Evolutionary conservation across 768 basidiomycete genomes (phyloP), one percentile per base, ranked within the genome.

Genomic region (Coprinopsis sp.): DNA sequence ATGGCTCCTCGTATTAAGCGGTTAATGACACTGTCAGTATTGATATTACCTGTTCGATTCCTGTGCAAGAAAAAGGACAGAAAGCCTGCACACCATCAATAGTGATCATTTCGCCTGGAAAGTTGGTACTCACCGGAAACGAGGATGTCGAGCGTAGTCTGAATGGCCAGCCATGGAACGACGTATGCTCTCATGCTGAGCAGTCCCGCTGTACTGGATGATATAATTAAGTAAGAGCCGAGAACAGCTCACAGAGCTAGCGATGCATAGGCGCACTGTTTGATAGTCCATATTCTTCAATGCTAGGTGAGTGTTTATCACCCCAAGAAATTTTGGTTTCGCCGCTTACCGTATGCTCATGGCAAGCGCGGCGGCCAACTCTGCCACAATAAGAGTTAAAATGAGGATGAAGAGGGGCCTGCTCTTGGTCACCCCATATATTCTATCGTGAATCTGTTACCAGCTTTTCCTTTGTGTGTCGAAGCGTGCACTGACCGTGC

Each of bases 1-100:
- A 79, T 58, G 8, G 77, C 76, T 22, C 77, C 77, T 44, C 74
- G 73, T 50, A 79, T 78, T 3, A 79, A 63, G 27, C 73, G 71
- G 47, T 76, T 75, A 53, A 78, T 72, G 45, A 78, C 66, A 0
- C 66, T 73, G 51, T 81, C 76, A 4, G 73, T 80, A 51, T 62
- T 70, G 13, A 62, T 63, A 59, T 78, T 75, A 14, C 79, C 78
- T 13, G 78, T 79, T 37, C 44, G 71, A 66, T 4, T 70, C 70
- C 38, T 68, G 69, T 49, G 55, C 51, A 37, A 76, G 63, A 22
- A 71, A 57, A 39, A 55, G 14, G 47, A 52, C 19, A 65, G 47
- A 42, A 57, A 43, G 11, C 36, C 65, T 66, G 44, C 11, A 46
- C 37, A 1, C 8, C 16, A 13, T 10, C n/a, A 24, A 7, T 5